Conservation (phyloP, 2,329 filamentous ascomycete genomes). For the Talaromyces pinophilus region DNA sequence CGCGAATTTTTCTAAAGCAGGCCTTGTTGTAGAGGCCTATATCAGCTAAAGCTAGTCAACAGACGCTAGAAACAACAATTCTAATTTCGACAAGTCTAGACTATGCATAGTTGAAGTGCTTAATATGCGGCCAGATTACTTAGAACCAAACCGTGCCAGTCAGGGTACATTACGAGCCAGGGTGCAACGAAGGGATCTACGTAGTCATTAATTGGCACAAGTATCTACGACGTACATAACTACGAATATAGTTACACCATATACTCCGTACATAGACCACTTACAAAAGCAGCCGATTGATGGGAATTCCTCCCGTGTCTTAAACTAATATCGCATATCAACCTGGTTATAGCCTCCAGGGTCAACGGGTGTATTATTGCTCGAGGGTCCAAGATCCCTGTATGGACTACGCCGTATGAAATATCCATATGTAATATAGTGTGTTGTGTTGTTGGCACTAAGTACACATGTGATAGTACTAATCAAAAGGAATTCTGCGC, state of each 20-base stretch:
- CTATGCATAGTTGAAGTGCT: not conserved
- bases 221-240: not conserved
- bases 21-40: not conserved
- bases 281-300: not conserved
- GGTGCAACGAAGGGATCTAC: not conserved
- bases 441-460: not conserved
- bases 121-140: not conserved
- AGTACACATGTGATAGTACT: too few relatives aligned
- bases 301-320: not conserved
- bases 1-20: not conserved
- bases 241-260: not conserved
- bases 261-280: not conserved
- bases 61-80: not conserved
- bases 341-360: not conserved
- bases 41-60: not conserved
- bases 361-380: not conserved
- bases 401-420: too few relatives aligned
- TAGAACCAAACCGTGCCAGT: not conserved
- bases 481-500: too few relatives aligned
- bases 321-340: not conserved
- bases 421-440: not conserved
- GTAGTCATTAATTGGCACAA: not conserved
- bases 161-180: not conserved
- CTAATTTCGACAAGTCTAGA: not conserved
- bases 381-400: too few relatives aligned